A percentile compares a stretch with the other conserved stretches of the same genome.
Conservation (phyloP, 176 grass and related monocot genomes). For the Carex pumila region DNA sequence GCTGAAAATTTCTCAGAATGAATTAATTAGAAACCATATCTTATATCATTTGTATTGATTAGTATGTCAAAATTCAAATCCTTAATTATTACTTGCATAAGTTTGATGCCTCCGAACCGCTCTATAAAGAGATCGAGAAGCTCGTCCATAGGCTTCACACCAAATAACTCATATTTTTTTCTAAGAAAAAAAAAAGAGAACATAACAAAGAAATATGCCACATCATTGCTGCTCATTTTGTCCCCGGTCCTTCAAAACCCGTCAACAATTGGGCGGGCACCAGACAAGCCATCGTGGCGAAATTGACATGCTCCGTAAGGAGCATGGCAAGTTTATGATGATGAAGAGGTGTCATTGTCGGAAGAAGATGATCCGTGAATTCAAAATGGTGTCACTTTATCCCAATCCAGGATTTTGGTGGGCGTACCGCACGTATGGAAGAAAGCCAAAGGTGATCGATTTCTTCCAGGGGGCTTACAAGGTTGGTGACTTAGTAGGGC, state of each 20-base stretch:
- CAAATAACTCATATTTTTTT: neutral
- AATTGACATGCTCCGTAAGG: neutral
- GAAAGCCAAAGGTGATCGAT: neutral
- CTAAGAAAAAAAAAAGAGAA: neutral
- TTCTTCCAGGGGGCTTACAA: neutral
- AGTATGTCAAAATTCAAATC: neutral
- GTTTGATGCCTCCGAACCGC: neutral
- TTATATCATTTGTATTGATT: neutral
- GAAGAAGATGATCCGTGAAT: neutral
- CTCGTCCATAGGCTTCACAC: neutral
- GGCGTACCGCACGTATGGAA: neutral
- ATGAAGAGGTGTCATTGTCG: neutral
- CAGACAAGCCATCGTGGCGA: neutral
- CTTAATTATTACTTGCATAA: neutral
- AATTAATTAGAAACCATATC: neutral
- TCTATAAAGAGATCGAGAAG: neutral
- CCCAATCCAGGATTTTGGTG: neutral
- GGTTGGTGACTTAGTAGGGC: neutral
- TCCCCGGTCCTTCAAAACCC: neutral
- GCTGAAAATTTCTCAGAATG: neutral
- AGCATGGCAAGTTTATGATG: neutral
- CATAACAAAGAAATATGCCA: neutral
- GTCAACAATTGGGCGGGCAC: neutral
- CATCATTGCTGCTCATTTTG: neutral
- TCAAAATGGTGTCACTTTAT: neutral